Evolutionary conservation across 2,329 filamentous ascomycete species (phyloP), one percentile per base, ranked within the genome.

Genomic region (Aurifilum marmelostoma): DNA sequence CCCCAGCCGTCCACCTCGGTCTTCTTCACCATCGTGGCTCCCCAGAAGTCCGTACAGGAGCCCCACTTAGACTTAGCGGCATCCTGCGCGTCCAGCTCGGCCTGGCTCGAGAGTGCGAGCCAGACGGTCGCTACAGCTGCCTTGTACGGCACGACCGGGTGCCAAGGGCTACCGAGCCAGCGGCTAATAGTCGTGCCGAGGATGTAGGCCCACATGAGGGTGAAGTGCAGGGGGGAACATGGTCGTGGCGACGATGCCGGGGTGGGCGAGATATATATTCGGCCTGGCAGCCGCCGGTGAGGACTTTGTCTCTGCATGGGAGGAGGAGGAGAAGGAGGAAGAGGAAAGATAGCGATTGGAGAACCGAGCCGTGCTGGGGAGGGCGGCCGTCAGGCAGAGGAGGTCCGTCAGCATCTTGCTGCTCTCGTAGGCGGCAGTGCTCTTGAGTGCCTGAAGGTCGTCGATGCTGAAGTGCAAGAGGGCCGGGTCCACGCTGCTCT

Each of bases 1-100:
- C 93, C 94, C 94, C 94, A 97, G 9, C 93, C 92, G 58, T 92
- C 89, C 3, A 97, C 90, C 78, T 97, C 93, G 1, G 94, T 97
- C 75, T 88, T 88, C 79, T 90, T 91, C 6, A 93, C 87, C 52
- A 85, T 82, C 69, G 87, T 85, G 27, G 84, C 80, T 0, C 91
- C 89, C 67, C 80, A 78, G 14, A 85, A 78, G 72, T 90, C 86
- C 11, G 86, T 86, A n/a, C 88, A 87, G 39, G 91, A 92, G 2
- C 95, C 95, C 95, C 95, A 98, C 81, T 98, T 98, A 67, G 83
- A 64, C 79, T 86, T 77, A 83, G 89, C 71, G 4, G 84, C 86
- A 37, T 76, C 82, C 50, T 84, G 77, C 2, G 81, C 83, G 64
- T 92, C 87, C 18, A 94, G 83, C 27, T 84, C 83, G 21, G 86